Percentiles rank a stretch among this genome's conserved stretches.
phyloP scores from a whole-genome alignment of 306 rosid genomes.

The Sindora glabra region DNA sequence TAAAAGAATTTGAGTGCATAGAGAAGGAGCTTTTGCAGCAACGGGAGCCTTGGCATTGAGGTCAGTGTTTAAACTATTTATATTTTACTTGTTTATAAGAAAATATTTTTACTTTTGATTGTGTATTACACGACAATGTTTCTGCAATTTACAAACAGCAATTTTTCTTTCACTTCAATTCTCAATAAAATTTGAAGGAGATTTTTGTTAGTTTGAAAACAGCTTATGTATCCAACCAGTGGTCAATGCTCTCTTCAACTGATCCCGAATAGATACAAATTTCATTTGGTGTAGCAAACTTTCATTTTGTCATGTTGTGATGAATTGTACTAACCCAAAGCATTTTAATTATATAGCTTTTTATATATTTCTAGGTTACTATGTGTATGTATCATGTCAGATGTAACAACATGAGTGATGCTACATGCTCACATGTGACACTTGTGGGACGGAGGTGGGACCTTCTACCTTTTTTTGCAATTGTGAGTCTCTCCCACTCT shows the following conservation, averaged over 20 bases:
- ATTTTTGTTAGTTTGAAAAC: not conserved
- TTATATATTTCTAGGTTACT: not conserved
- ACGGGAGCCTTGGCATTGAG: conserved; percentile 31
- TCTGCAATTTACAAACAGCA: not conserved
- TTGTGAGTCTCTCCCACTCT: too few species aligned
- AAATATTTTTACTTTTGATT: not conserved
- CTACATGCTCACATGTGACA: too few species aligned
- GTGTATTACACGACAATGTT: not conserved
- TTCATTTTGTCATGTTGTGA: not conserved
- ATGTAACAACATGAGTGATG: not conserved
- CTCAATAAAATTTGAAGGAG: not conserved
- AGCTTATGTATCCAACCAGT: not conserved
- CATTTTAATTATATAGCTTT: too few species aligned
- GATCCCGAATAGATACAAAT: not conserved
- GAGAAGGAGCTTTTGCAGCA: conserved; percentile 50
- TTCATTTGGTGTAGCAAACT: not conserved
- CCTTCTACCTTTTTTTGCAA: too few species aligned
- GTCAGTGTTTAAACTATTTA: conserved; percentile 23
- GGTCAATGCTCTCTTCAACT: not conserved
- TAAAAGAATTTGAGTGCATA: conserved; percentile 66
- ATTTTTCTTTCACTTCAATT: not conserved
- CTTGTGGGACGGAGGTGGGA: too few species aligned
- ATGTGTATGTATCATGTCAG: not conserved
- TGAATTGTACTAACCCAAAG: conserved; percentile 3
- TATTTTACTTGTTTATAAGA: not conserved